Evolutionary conservation across 306 rosid species (phyloP), one percentile per base, ranked within the genome.

Genomic region (Datisca glomerata): DNA sequence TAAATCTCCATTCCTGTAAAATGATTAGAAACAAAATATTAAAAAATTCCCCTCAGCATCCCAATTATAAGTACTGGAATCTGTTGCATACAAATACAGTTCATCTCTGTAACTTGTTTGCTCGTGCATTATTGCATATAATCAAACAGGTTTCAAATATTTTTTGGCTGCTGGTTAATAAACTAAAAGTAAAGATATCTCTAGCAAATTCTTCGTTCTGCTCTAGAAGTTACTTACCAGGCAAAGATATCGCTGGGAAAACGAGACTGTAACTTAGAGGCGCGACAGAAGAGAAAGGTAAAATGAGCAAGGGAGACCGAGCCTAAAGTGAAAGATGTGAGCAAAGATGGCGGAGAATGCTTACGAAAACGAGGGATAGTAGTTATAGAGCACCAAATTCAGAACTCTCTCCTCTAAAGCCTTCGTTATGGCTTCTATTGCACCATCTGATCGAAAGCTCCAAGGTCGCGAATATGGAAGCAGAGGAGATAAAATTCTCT

Each of bases 351-450:
- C 75, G 2, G 96, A 82, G 70, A 71, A 69, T 8, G 93, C 87
- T 63, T 93, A 93, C 43, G 93, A 87, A 36, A 87, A 87, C 0
- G 94, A 76, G 7, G 94, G 75, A 39, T 45, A 60, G 96, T 82
- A 79, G 47, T 82, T 82, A 81, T 87, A 87, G 21, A 87, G 78
- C 22, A 80, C 56, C 20, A 87, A 12, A 56, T 57, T 61, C 27
- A 16, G 85, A 47, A 87, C 67, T 64, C 41, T 69, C 2, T 69
- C 57, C 44, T 64, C 54, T n/a, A 87, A 62, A 68, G 96, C 94
- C 79, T 68, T 67, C 41, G 85, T 74, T 43, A 87, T 66, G 57
- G 78, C 80, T 53, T 71, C 93, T 49, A 87, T 60, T 1, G 82
- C 79, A 6, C 86, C 78, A 47, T 75, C 83, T 21, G 96, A 81